phyloP scores from a whole-genome alignment of 306 rosid species.

The Glycine soja region DNA sequence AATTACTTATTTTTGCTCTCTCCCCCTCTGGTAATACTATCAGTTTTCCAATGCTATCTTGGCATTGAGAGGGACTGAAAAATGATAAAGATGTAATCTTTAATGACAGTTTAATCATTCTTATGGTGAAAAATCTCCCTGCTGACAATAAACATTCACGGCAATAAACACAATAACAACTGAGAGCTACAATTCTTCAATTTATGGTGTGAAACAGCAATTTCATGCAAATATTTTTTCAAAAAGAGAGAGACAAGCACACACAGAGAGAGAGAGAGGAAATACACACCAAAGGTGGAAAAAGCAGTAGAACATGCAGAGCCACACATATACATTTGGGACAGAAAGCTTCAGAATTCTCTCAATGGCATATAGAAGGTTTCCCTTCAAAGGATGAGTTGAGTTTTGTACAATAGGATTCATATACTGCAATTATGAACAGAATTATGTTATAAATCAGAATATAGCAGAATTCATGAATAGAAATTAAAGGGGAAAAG shows the following conservation, averaged over 20 bases:
- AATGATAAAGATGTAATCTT: too few species aligned
- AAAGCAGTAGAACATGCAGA: constrained; percentile 98
- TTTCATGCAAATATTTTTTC: background rate
- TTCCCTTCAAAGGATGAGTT: constrained; percentile 93
- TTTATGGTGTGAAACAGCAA: constrained; percentile 19
- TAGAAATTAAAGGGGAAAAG: background rate
- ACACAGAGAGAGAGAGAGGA: constrained; percentile 4
- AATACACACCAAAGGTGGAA: constrained; percentile 88
- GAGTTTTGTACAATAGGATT: constrained; percentile 94
- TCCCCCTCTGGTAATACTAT: too few species aligned
- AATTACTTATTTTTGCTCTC: too few species aligned
- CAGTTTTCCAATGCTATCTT: too few species aligned
- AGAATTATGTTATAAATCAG: constrained; percentile 45
- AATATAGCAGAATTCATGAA: constrained; percentile 23
- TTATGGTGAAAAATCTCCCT: too few species aligned
- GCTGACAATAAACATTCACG: background rate
- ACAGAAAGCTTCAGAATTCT: constrained; percentile 96
- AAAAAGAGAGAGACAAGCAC: background rate
- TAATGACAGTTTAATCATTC: too few species aligned
- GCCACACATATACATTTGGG: constrained; percentile 97
- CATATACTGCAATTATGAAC: constrained; percentile 75
- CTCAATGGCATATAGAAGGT: constrained; percentile 83
- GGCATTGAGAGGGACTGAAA: too few species aligned
- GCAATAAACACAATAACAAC: background rate
- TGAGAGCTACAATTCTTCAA: constrained; percentile 19